Conservation (phyloP, 345 rosid species). For the Dimocarpus longan region DNA sequence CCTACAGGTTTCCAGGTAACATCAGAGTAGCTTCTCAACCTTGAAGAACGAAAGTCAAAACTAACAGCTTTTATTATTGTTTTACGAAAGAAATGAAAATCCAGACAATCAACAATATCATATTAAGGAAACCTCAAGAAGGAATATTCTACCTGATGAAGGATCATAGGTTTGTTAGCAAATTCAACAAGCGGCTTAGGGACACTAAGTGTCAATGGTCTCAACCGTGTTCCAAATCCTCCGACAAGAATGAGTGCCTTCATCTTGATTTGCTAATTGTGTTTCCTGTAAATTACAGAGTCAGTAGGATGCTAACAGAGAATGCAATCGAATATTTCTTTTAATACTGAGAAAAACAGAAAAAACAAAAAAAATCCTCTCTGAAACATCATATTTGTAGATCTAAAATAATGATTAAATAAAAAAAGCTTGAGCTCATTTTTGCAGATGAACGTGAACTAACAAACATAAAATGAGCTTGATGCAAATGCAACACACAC, state of each 20-base stretch:
- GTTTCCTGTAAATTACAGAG: conserved; percentile 39
- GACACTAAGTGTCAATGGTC: conserved; percentile 96
- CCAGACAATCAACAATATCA: background rate
- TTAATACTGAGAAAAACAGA: background rate
- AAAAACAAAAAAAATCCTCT: background rate
- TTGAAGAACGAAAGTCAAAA: conserved; percentile 14
- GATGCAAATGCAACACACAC: conserved; percentile 6
- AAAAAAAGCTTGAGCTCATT: conserved; percentile 5
- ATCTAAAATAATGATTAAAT: background rate
- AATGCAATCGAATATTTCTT: conserved; percentile 5
- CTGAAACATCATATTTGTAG: background rate
- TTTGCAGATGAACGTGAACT: background rate
- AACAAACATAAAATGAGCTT: background rate
- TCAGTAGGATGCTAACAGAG: conserved; percentile 20
- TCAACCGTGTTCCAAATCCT: conserved; percentile 95
- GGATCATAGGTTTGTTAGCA: conserved; percentile 98
- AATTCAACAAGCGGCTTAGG: conserved; percentile 99
- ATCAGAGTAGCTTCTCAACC: conserved; percentile 4
- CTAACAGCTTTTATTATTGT: background rate
- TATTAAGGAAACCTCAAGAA: conserved; percentile 4
- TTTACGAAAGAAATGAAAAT: background rate
- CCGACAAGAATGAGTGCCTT: conserved; percentile 99
- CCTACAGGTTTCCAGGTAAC: background rate
- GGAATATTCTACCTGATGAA: conserved; percentile 77
- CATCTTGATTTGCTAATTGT: conserved; percentile 48